Base-by-base conservation (phyloP, 345 rosid genomes). In the Odontarrhena argentea region DNA sequence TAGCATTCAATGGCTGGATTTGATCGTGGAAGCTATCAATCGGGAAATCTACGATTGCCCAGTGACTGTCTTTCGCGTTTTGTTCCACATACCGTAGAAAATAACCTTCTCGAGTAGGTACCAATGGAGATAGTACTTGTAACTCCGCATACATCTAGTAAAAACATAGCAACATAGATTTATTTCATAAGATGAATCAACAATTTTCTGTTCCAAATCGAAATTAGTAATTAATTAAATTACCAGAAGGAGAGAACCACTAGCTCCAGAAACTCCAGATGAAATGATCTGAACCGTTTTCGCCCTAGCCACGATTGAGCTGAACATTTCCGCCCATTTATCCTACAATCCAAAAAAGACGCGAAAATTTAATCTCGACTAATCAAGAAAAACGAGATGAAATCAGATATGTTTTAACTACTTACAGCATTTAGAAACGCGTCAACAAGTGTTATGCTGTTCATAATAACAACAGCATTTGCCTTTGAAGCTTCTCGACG, bases 281-380 rank as follows among this genome's bases (percentile, higher is more conserved):
- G 91, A 67, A 34, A 93, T 67, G 1, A 80, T 81, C 70, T 90
- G 98, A 67, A 93, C 76, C 24, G 87, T 85, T 73, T 84, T 93
- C 8, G 94, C 98, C 69, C 92, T 78, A 52, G 97, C 82, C 44
- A 93, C 94, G 15, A 93, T 81, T n/a, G 98, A 84, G 46, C 96
- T 87, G 75, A 93, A 93, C 74, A 93, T 77, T 32, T 93, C 97
- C 70, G 77, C 79, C 98, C 98, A 93, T 74, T 88, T 90, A 70
- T 76, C 84, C 98, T 93, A 22, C 63, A 46, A 38, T 30, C 2
- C 2, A 43, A 12, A 45, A 34, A 10, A 50, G 1, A 15, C 13
- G 0, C 15, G 9, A 43, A 68, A 10, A 9, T 13, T 40, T 2
- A 61, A 18, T 18, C 22, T 8, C 10, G 40, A 13, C 30, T 24